phyloP scores from a whole-genome alignment of 2,329 filamentous ascomycete species.

The Trichophyton schoenleinii region DNA sequence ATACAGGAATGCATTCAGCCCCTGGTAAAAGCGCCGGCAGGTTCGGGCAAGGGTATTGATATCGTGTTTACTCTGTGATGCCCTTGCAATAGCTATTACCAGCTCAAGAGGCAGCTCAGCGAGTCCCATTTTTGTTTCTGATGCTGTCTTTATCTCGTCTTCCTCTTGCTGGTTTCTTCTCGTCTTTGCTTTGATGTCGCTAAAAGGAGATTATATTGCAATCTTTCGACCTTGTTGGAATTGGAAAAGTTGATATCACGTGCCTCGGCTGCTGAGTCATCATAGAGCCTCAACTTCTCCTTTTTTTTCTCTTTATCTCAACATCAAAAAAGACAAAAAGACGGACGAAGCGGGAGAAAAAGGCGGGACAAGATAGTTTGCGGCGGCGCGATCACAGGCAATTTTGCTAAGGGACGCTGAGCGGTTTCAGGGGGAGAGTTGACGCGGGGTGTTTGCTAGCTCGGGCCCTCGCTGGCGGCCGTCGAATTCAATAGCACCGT shows the following conservation, averaged over 20 bases:
- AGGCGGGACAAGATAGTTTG: background rate
- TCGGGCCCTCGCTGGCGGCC: background rate
- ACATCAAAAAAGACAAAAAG: background rate
- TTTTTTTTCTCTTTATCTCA: background rate
- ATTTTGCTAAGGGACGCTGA: background rate
- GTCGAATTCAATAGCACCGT: too few relatives aligned
- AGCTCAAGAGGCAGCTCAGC: background rate
- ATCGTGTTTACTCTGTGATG: background rate
- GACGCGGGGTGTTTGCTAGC: background rate
- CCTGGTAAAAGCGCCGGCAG: conserved; percentile 6
- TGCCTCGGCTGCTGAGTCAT: background rate
- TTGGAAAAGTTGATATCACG: background rate
- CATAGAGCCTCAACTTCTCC: background rate
- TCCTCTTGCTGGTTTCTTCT: background rate
- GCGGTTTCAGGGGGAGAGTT: background rate
- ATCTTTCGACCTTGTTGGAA: too few relatives aligned
- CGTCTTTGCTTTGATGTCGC: background rate
- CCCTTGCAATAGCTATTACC: background rate
- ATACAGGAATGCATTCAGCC: conserved; percentile 12
- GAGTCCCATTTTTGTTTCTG: background rate
- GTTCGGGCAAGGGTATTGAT: conserved; percentile 10
- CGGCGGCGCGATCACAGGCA: background rate
- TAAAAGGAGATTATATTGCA: too few relatives aligned
- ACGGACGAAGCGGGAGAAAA: background rate
- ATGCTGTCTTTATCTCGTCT: background rate